Base-by-base conservation (phyloP, 2,329 filamentous ascomycete genomes). In the Sporothrix globosa region DNA sequence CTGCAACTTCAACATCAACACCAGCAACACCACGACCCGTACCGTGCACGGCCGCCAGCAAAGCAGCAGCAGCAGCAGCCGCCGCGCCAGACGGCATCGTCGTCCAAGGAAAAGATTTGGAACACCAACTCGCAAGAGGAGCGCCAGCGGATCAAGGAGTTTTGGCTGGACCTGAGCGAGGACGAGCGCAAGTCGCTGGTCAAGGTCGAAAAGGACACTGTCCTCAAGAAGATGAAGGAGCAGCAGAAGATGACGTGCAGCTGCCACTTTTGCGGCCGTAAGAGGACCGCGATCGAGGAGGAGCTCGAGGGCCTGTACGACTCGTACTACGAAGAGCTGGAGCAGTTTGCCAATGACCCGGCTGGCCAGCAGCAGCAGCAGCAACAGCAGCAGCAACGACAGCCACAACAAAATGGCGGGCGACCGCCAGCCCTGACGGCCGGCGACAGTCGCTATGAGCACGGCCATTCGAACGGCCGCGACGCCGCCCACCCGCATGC, bases 201-300 rank as follows among this genome's bases (percentile, higher is more conserved):
- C 77, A 97, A 97, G 81, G 95, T 99, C 41, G 96, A 99, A 81
- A 99, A 99, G 82, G 95, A 99, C 81, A 95, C 96, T 9, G 96
- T 99, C 0, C 83, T 99, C 70, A 93, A 92, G 78, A 99, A 99
- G 84, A 99, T 99, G 96, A 99, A 99, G 85, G 96, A 99, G 81
- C 96, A 99, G 81, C 96, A 99, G 80, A 98, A 98, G 81, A 94
- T 98, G 80, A 98, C 95, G 2, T 99, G 96, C 84, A 97, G 94
- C 79, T 99, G 96, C 81, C 96, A 93, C 4, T 95, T 99, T 53
- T 99, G 96, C 80, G 96, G 96, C 68, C 88, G 96, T 74, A 99
- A 99, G 83, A 89, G 96, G 69, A 97, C 92, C 14, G 96, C 96
- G 52, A 99, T 99, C 75, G 96, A 99, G 81, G 96, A 99, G 81